Conservation (phyloP, 257 asterid species). For the Ballota nigra region DNA sequence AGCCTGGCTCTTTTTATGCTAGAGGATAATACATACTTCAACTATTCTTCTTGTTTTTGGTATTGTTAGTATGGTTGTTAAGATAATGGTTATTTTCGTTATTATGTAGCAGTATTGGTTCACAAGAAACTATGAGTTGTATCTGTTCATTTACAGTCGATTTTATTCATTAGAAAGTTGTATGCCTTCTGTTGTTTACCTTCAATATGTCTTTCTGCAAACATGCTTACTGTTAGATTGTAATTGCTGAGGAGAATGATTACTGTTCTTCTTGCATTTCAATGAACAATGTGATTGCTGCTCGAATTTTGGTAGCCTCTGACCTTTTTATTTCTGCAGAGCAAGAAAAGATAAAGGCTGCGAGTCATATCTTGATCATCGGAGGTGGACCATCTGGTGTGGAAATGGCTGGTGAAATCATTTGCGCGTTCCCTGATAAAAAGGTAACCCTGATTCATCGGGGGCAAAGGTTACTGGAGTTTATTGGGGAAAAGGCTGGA, state of each 20-base stretch:
- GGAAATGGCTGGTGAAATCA: slow-evolving; percentile 82
- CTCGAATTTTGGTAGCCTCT: too few relatives aligned
- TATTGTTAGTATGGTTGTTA: background rate
- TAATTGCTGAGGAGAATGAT: background rate
- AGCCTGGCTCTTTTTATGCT: background rate
- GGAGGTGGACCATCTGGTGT: slow-evolving; percentile 98
- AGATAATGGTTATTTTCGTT: background rate
- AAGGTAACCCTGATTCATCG: slow-evolving; percentile 73
- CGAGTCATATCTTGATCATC: slow-evolving; percentile 58
- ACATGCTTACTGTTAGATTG: background rate
- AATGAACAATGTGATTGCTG: background rate
- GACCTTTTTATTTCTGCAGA: slow-evolving; percentile 38
- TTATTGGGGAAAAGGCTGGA: slow-evolving; percentile 64
- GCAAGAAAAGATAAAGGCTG: slow-evolving; percentile 64
- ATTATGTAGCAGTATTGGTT: background rate
- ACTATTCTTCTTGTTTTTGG: background rate
- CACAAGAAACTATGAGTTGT: background rate
- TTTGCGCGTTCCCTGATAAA: slow-evolving; percentile 72
- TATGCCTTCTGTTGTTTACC: background rate
- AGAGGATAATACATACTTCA: too few relatives aligned
- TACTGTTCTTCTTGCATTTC: background rate
- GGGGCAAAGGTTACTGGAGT: slow-evolving; percentile 72
- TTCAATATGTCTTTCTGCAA: background rate
- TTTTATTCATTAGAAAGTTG: background rate
- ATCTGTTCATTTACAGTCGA: background rate